Evolutionary conservation across 148 eudicot species (phyloP), one percentile per base, ranked within the genome.

Genomic region (Mesembryanthemum crystallinum): DNA sequence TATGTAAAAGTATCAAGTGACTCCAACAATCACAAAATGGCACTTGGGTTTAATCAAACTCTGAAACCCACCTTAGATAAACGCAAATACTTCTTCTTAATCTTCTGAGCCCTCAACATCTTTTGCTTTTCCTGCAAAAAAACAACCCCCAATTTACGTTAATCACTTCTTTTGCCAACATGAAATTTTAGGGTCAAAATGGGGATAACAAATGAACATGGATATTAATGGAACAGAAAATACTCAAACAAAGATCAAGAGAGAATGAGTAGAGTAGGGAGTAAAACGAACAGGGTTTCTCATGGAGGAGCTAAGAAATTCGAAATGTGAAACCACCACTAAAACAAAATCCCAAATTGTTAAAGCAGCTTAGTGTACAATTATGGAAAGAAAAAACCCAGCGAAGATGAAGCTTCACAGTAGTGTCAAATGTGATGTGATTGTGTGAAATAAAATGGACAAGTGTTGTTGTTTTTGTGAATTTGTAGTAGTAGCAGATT

Each of bases 51-150:
- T n/a, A 58, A 58, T 24, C 24, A 58, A 59, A 24, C 11, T 23
- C 24, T 23, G 10, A 21, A 9, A 64, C 71, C 52, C 63, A 75
- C 78, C 71, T 24, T 68, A 33, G 58, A 63, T 30, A 62, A 12
- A 12, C 43, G 68, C 59, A 63, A 20, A 30, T 74, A 63, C 23
- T 52, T 75, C 52, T 47, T 75, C 24, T 43, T 51, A 12, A 33
- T 23, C 33, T 54, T 75, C 15, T 15, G 15, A 64, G 63, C 60
- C 28, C 45, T 30, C 30, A 51, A 30, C 29, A n/a, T 24, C 2
- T 64, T 65, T 33, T 5, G 33, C 29, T 64, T 75, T 9, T 28
- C 61, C 63, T 52, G 33, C 77, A 29, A 45, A 55, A 47, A 74
- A 49, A 51, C 39, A 51, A 52, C 75, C 64, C 52, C 33, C 33